These are phyloP conservation scores for Neoboletus magnificus DNA, from an alignment of 768 basidiomycete species.

Conservation along the genomic window DNA sequence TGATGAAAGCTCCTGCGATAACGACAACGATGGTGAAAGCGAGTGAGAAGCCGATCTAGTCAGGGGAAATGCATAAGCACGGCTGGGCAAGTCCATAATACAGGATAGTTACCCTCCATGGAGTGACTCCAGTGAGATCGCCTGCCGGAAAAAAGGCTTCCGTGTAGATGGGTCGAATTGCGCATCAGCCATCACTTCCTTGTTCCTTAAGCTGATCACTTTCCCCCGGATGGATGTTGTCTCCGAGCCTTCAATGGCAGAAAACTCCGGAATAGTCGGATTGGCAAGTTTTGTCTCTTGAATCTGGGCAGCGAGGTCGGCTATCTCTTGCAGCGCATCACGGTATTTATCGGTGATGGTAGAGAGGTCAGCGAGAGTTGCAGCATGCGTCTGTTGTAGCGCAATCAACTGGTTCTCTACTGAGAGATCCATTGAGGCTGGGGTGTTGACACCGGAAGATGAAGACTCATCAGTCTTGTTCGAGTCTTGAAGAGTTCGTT, in stretches of 20 bases:
- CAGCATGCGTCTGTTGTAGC: slow-evolving; percentile 80
- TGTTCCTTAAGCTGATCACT: slow-evolving; percentile 46
- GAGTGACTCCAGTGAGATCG: slow-evolving; percentile 83
- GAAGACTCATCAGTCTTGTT: slow-evolving; percentile 30
- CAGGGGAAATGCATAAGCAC: slow-evolving; percentile 14
- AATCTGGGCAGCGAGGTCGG: slow-evolving; percentile 88
- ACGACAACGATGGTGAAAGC: slow-evolving; percentile 90
- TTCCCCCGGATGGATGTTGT: slow-evolving; percentile 48
- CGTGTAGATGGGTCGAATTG: slow-evolving; percentile 51
- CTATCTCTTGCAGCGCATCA: slow-evolving; percentile 87
- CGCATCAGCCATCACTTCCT: slow-evolving; percentile 45
- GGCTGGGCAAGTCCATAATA: neutral
- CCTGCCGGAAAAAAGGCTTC: slow-evolving; percentile 84
- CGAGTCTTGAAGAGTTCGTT: slow-evolving; percentile 56
- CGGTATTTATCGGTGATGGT: slow-evolving; percentile 79
- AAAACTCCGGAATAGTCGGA: slow-evolving; percentile 40
- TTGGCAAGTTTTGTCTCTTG: slow-evolving; percentile 77
- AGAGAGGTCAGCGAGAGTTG: slow-evolving; percentile 76
- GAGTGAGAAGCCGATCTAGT: slow-evolving; percentile 87
- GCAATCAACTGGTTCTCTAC: slow-evolving; percentile 62
- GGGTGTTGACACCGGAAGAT: slow-evolving; percentile 28
- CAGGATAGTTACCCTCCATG: slow-evolving; percentile 67
- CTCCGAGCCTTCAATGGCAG: slow-evolving; percentile 42
- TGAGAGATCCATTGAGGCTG: slow-evolving; percentile 35
- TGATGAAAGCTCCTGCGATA: slow-evolving; percentile 95